Base-by-base conservation (phyloP, 1,139 yeast genomes). In the Kurtzmaniella natalensis region DNA sequence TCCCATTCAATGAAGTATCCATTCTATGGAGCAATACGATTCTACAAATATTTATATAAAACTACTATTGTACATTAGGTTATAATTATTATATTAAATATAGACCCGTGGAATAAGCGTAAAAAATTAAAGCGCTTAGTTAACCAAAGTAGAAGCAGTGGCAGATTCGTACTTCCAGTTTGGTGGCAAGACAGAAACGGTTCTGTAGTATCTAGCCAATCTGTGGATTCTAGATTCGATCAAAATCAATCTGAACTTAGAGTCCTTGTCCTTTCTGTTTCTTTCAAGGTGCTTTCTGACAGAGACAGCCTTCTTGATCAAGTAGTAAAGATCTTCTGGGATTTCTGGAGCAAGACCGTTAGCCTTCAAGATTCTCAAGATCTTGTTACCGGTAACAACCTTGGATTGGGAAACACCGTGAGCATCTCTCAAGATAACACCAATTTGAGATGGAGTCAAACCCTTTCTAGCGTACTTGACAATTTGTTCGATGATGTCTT, bases 111-210 rank as follows among this genome's bases (percentile, higher is more conserved):
- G n/a, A 25, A 26, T 17, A 17, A 26, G 21, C 29, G 29, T 17
- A 4, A 32, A 33, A 31, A 31, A 30, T 24, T 21, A 46, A 45
- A 29, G 35, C 53, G 61, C 63, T 70, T 87, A 89, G 83, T 89
- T 89, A 67, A 94, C 98, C 76, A 94, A 82, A 73, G 99, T 94
- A 64, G 98, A 92, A 67, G 99, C 99, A 66, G 98, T 94, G 68
- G 98, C 95, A 57, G 98, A 89, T 79, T 92, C 98, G 94, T 84
- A 92, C 81, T 92, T 92, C 97, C 97, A 92, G 92, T 85, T 88
- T 70, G 98, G 97, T 62, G 98, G 97, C 67, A 92, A 84, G 64
- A 92, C 97, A 66, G 95, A 78, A 60, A 87, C 95, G 61, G 96
- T 86, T 87, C 96, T 89, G 95, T 92, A 92, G 94, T 92, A 92